Evolutionary conservation across 2,329 filamentous ascomycete species (phyloP).

Genomic region (Trichoderma hamatum): DNA sequence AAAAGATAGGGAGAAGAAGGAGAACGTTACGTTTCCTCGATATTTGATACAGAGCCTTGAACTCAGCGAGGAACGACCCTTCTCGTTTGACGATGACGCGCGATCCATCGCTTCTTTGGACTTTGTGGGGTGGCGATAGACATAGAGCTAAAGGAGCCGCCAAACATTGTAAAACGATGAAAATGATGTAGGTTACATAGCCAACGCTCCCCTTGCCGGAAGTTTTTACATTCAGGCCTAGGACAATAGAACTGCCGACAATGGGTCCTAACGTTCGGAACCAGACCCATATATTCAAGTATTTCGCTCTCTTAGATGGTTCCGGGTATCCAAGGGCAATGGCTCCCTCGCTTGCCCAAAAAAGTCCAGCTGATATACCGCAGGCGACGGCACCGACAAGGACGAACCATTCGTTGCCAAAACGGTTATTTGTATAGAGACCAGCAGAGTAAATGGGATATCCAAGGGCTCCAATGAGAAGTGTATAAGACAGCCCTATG

Average conservation of each 20-base stretch:
- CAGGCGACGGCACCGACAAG: slow-evolving; percentile 52
- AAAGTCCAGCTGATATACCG: slow-evolving; percentile 52
- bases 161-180: slow-evolving; percentile 37
- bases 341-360: slow-evolving; percentile 55
- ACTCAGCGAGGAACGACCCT: slow-evolving; percentile 33
- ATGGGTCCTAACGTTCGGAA: slow-evolving; percentile 54
- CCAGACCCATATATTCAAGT: slow-evolving; percentile 43
- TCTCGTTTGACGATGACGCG: slow-evolving; percentile 32
- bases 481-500: slow-evolving; percentile 51
- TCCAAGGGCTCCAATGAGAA: slow-evolving; percentile 49
- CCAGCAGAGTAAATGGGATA: slow-evolving; percentile 53
- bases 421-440: slow-evolving; percentile 54
- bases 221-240: slow-evolving; percentile 45
- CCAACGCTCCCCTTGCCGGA: slow-evolving; percentile 34
- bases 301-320: slow-evolving; percentile 49
- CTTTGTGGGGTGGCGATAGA: slow-evolving; percentile 37
- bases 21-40: slow-evolving; percentile 32
- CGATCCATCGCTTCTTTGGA: slow-evolving; percentile 35
- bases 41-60: slow-evolving; percentile 31
- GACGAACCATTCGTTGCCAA: slow-evolving; percentile 56
- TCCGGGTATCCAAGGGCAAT: slow-evolving; percentile 55
- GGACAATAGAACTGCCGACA: slow-evolving; percentile 50
- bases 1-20: slow-evolving; percentile 33
- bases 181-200: slow-evolving; percentile 36
- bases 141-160: slow-evolving; percentile 35